Percentiles rank a stretch among this genome's conserved stretches.
phyloP scores from a whole-genome alignment of 257 asterid genomes.

The Lycium ferocissimum region DNA sequence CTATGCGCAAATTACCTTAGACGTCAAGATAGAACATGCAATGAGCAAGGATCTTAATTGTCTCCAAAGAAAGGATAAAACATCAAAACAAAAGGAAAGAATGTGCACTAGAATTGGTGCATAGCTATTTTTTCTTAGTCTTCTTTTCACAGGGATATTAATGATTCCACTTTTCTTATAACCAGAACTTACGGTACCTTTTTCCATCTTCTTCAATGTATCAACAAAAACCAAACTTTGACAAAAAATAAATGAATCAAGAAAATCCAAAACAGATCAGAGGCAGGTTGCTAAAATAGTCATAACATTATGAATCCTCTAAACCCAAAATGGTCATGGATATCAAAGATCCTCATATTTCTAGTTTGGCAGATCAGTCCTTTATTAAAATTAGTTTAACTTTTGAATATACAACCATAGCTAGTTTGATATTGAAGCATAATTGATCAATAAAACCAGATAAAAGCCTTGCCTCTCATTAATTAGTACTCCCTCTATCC shows the following conservation, averaged over 20 bases:
- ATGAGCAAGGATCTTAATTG: not conserved
- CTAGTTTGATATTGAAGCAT: not conserved
- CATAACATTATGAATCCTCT: not conserved
- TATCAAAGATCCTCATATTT: not conserved
- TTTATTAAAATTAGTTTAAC: not conserved
- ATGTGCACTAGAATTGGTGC: not conserved
- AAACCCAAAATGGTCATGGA: not conserved
- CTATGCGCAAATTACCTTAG: not conserved
- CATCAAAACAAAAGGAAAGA: not conserved
- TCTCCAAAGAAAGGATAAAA: not conserved
- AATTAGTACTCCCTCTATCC: no score
- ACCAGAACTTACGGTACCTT: conserved; percentile 12
- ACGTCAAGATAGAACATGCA: not conserved
- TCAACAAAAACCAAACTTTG: not conserved
- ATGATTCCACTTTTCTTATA: not conserved
- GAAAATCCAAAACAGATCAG: not conserved
- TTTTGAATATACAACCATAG: not conserved
- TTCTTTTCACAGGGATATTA: not conserved
- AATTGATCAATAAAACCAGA: not conserved
- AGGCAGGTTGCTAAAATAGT: not conserved
- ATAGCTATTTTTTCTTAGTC: not conserved
- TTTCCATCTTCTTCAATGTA: not conserved
- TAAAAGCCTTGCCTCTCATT: not conserved
- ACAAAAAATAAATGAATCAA: not conserved
- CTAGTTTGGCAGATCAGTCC: not conserved